phyloP scores from a whole-genome alignment of 768 basidiomycete genomes.

The Boletus coccyginus region DNA sequence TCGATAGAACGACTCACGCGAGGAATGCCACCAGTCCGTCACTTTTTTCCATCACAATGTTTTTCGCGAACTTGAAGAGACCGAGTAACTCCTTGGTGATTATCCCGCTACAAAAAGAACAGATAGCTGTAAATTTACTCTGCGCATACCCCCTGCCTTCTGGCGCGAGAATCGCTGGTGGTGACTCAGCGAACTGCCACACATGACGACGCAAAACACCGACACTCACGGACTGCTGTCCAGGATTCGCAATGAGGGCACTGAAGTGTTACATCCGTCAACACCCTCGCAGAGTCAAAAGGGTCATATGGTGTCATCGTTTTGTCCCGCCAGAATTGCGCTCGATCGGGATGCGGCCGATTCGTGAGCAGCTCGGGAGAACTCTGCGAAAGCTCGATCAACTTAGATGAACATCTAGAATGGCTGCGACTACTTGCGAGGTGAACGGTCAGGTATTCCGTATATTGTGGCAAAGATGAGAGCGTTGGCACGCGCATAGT shows the following conservation, averaged over 20 bases:
- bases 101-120: slow-evolving; percentile 32
- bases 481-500: too few relatives aligned
- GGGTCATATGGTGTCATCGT: slow-evolving; percentile 15
- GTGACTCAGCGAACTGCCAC: neutral
- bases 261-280: slow-evolving; percentile 17
- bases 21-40: slow-evolving; percentile 18
- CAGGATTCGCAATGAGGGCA: slow-evolving; percentile 31
- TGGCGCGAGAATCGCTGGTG: slow-evolving; percentile 37
- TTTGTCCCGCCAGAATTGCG: neutral
- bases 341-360: neutral
- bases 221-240: slow-evolving; percentile 22
- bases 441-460: slow-evolving; percentile 4
- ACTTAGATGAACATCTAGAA: too few relatives aligned
- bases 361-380: slow-evolving; percentile 4
- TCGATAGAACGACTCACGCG: slow-evolving; percentile 24
- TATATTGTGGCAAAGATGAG: too few relatives aligned
- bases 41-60: slow-evolving; percentile 24
- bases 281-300: slow-evolving; percentile 22
- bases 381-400: neutral
- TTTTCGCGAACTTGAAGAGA: slow-evolving; percentile 37
- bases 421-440: slow-evolving; percentile 6
- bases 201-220: neutral
- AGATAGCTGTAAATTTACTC: slow-evolving; percentile 34
- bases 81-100: slow-evolving; percentile 42
- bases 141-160: slow-evolving; percentile 48